Conservation (phyloP, 768 basidiomycete genomes). For the Lactifluus pinguis region DNA sequence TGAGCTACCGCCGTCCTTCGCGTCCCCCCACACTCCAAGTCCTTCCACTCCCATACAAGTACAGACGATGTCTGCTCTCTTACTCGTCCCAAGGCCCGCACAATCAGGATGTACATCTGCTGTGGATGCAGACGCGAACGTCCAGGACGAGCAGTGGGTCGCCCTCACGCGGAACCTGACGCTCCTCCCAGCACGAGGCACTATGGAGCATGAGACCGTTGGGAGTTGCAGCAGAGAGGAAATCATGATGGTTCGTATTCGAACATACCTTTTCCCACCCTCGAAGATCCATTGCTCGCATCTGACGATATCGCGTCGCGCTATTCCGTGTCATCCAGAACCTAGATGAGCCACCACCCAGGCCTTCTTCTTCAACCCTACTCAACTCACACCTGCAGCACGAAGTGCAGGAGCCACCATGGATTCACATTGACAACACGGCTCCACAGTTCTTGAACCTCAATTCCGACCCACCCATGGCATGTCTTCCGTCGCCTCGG, state of each 20-base stretch:
- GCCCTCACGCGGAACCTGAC: slow-evolving; percentile 55
- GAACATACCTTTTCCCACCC: neutral
- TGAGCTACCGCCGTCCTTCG: slow-evolving; percentile 8
- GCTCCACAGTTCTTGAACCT: slow-evolving; percentile 19
- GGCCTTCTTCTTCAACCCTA: neutral
- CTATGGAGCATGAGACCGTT: neutral
- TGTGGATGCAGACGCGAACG: slow-evolving; percentile 8
- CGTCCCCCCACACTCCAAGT: slow-evolving; percentile 14
- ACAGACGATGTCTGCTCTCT: neutral
- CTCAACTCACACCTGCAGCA: slow-evolving; percentile 14
- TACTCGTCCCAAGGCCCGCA: neutral
- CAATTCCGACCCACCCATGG: neutral
- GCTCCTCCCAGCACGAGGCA: slow-evolving; percentile 27
- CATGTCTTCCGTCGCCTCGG: neutral
- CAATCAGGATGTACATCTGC: neutral
- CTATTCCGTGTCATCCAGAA: slow-evolving; percentile 10
- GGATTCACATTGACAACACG: slow-evolving; percentile 22
- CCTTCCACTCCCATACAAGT: slow-evolving; percentile 23
- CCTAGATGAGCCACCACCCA: slow-evolving; percentile 9
- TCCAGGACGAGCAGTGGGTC: slow-evolving; percentile 59
- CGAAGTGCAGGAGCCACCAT: slow-evolving; percentile 8
- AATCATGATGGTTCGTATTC: slow-evolving; percentile 32
- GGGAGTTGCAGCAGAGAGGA: slow-evolving; percentile 28
- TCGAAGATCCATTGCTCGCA: neutral
- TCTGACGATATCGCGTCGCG: neutral